Evolutionary conservation across 306 rosid species (phyloP), one percentile per base, ranked within the genome.

Genomic region (Cercis canadensis): DNA sequence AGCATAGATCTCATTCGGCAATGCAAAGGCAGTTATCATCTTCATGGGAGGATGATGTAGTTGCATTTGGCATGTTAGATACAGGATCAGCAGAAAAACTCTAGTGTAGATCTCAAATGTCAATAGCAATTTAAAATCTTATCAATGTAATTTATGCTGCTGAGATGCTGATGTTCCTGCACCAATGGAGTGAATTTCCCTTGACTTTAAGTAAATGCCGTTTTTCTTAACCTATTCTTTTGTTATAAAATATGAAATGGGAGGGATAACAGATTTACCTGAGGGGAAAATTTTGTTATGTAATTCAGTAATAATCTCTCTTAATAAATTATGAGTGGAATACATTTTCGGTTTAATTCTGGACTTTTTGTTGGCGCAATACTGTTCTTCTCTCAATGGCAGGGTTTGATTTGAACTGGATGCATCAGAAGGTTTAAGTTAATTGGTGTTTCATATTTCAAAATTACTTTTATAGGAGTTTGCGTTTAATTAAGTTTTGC

Each of bases 111-210:
- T 77, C 57, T 67, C 67, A 19, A 45, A 56, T 69, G 51, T 67
- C 76, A 46, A 52, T 34, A 43, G 70, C 56, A 57, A 47, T 60
- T 57, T 57, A 7, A 73, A 47, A 13, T 58, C 24, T 57, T 56
- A 52, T 64, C 7, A 37, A 13, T 61, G 69, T 58, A 75, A 33
- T 51, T 69, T 72, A 57, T 72, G 78, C 80, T 63, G 78, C 62
- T 9, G 57, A 21, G 69, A 40, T 57, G 29, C 40, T 5, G 11
- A 46, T 70, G 75, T 72, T 79, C 64, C 46, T 67, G 80, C 76
- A 53, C 64, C 68, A 54, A 67, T 31, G 31, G 65, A 36, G 67
- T 63, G 8, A 53, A 44, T 56, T 44, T 49, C 55, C 11, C 4
- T 61, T 37, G 60, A 74, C 57, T 32, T 17, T 9, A 52, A 64